Evolutionary conservation across 352 stramenopile genomes (phyloP).

Genomic region (Pythium apleroticum): DNA sequence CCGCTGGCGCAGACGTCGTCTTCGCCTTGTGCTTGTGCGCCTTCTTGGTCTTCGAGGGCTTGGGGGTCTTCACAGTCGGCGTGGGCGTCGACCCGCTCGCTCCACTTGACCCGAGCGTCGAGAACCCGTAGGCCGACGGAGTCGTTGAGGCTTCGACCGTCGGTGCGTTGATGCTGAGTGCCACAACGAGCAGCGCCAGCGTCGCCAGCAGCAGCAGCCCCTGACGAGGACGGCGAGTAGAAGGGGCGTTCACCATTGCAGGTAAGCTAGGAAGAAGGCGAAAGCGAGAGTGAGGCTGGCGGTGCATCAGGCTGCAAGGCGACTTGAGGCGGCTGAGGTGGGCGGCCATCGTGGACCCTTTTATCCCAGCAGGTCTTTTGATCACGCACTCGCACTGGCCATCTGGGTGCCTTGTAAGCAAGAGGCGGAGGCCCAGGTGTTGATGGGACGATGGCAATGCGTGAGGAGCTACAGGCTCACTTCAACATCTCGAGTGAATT

Average conservation of each 20-base stretch:
- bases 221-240: neutral
- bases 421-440: too few species aligned
- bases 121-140: neutral
- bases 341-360: too few species aligned
- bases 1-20: neutral
- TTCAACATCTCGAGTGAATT: too few species aligned
- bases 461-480: too few species aligned
- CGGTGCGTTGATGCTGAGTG: neutral
- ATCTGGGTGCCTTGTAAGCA: too few species aligned
- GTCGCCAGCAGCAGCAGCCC: neutral
- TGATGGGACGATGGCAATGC: too few species aligned
- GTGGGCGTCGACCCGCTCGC: neutral
- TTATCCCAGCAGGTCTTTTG: too few species aligned
- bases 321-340: neutral
- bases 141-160: neutral
- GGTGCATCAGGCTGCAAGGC: too few species aligned
- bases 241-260: neutral
- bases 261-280: neutral
- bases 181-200: neutral
- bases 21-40: neutral
- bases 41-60: constrained; percentile 4
- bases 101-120: too few species aligned
- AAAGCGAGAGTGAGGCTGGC: neutral
- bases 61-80: too few species aligned
- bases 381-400: too few species aligned